Evolutionary conservation across 306 rosid species (phyloP).

Genomic region (Prunus kanzakura): DNA sequence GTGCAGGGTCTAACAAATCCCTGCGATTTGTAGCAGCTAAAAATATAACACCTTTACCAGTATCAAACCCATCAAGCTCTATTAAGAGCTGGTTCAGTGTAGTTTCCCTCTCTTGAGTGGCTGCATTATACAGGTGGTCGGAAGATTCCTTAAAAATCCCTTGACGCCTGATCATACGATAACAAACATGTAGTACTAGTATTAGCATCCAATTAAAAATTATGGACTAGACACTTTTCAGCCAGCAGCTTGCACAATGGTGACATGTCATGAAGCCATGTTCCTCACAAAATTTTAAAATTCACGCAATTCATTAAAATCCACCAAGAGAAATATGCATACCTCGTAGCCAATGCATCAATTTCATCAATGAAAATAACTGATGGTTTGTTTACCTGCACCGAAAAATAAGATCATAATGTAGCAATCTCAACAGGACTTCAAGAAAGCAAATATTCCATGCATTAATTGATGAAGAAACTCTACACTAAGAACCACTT

Average conservation of each 20-base stretch:
- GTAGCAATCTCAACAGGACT: constrained; percentile 5
- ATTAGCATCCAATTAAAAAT: neutral
- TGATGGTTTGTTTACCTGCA: constrained; percentile 97
- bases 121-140: constrained; percentile 83
- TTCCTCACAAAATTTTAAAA: constrained; percentile 12
- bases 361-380: constrained; percentile 96
- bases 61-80: constrained; percentile 98
- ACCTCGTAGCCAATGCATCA: constrained; percentile 97
- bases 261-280: neutral
- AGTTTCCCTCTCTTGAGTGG: constrained; percentile 99
- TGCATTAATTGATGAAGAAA: constrained; percentile 3
- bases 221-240: constrained; percentile 21
- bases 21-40: constrained; percentile 95
- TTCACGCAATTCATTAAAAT: neutral
- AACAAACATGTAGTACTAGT: constrained; percentile 23
- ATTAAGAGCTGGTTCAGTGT: constrained; percentile 92
- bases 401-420: constrained; percentile 13
- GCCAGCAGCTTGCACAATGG: constrained; percentile 14
- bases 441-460: neutral
- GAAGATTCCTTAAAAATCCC: constrained; percentile 81
- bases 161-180: constrained; percentile 74
- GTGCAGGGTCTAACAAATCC: constrained; percentile 98
- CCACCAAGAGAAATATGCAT: constrained; percentile 19
- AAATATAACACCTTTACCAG: constrained; percentile 98
- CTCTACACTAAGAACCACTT: neutral